Evolutionary conservation across 768 basidiomycete genomes (phyloP).

Genomic region (Xanthoconium purpureum): DNA sequence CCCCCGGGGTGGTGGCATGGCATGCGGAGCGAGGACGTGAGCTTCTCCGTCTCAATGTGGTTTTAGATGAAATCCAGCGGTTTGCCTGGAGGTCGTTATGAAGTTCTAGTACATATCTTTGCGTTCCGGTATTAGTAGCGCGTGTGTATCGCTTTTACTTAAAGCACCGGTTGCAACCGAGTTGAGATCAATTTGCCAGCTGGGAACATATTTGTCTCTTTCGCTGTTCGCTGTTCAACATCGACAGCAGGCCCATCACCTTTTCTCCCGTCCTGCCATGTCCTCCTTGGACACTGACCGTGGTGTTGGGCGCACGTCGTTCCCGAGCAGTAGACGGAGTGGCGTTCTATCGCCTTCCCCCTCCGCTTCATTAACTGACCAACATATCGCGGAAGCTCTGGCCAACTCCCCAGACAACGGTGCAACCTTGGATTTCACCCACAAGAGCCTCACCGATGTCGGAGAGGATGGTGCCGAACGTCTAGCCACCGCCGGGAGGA

Average conservation of each 20-base stretch:
- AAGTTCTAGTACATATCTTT: neutral
- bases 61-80: conserved; percentile 49
- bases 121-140: conserved; percentile 4
- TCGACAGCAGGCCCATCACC: conserved; percentile 16
- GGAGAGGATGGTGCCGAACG: conserved; percentile 72
- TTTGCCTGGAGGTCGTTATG: conserved; percentile 21
- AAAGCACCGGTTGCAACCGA: conserved; percentile 30
- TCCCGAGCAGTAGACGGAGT: conserved; percentile 22
- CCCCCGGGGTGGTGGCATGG: conserved; percentile 96
- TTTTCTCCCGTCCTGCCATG: conserved; percentile 19
- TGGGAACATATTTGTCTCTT: conserved; percentile 18
- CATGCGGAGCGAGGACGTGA: conserved; percentile 77
- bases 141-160: conserved; percentile 20
- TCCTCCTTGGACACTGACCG: conserved; percentile 30
- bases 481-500: conserved; percentile 60
- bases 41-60: conserved; percentile 91
- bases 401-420: conserved; percentile 70
- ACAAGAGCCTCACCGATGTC: conserved; percentile 73
- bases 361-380: conserved; percentile 47
- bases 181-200: conserved; percentile 15
- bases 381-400: conserved; percentile 65
- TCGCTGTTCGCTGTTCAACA: conserved; percentile 9
- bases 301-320: conserved; percentile 28
- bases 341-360: conserved; percentile 29
- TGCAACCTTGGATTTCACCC: conserved; percentile 80